Evolutionary conservation across 2,329 filamentous ascomycete genomes (phyloP), one percentile per base, ranked within the genome.

Genomic region (Dothideomycetidae sp.): DNA sequence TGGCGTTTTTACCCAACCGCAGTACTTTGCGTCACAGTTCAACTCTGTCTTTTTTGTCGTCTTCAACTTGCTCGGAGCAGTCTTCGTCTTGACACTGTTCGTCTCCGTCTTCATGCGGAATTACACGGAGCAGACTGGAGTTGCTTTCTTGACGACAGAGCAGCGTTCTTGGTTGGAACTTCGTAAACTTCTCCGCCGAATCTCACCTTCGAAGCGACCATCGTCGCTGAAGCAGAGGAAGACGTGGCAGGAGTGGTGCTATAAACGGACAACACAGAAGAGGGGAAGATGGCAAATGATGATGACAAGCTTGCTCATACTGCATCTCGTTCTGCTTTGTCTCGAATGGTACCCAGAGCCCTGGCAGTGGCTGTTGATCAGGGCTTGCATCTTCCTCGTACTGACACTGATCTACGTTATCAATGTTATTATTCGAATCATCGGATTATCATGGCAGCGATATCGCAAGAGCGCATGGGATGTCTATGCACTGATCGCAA

Each of bases 91-190:
- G 53, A 98, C 90, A 1, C 66, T 98, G 53, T 98, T 98, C 58
- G 92, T 98, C 33, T 96, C 90, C 40, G 90, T 98, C 43, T 98
- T 98, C 58, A 98, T 98, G 90, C 83, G 90, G 43, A 98, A 94
- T 57, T 98, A 98, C 59, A 98, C 90, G 0, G 90, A 98, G 59
- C 86, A 96, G 59, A 98, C 90, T 0, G 90, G 90, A 1, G 90
- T 98, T 30, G 90, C 90, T 2, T 98, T 88, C 55, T 64, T 98
- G 50, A 98, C 90, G 1, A 80, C 86, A 1, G 90, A 98, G 50
- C 90, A 98, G 56, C 78, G 90, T 48, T 93, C 88, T 0, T 98
- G 90, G 90, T 71, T 98, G 10, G 90, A 98, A 57, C 61, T 98
- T 48, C 74, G 90, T 40, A 98, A 98, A 59, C 67, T 94, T 15